Conservation (phyloP, 2,329 filamentous ascomycete genomes). For the Stachybotrys echinatus region DNA sequence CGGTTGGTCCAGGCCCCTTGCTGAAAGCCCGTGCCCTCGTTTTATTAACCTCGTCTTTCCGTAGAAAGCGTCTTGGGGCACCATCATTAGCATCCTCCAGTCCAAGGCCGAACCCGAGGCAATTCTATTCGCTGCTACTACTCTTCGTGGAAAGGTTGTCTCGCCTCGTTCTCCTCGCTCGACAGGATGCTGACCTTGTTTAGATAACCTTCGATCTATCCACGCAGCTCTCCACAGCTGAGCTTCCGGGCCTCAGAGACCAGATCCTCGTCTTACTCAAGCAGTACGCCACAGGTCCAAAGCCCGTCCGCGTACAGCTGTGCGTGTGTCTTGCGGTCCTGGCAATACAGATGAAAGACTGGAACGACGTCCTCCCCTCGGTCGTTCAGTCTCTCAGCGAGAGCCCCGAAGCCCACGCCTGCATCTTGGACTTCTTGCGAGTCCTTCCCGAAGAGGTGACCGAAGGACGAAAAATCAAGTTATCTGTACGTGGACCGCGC, state of each 20-base stretch:
- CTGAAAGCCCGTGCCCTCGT: neutral
- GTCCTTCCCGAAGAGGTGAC: constrained; percentile 98
- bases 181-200: neutral
- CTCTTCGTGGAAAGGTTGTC: constrained; percentile 92
- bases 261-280: constrained; percentile 80
- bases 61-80: constrained; percentile 85
- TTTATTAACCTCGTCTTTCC: neutral
- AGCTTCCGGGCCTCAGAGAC: constrained; percentile 72
- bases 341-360: constrained; percentile 91
- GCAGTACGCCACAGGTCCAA: constrained; percentile 74
- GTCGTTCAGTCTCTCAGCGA: constrained; percentile 75
- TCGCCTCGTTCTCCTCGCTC: neutral
- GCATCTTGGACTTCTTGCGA: constrained; percentile 91
- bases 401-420: constrained; percentile 73
- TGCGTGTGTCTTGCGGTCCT: constrained; percentile 92
- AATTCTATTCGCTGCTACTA: constrained; percentile 93
- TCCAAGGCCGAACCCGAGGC: constrained; percentile 76
- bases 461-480: constrained; percentile 97
- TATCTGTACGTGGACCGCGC: constrained; percentile 84
- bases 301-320: constrained; percentile 82
- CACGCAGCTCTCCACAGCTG: constrained; percentile 73
- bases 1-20: constrained; percentile 49
- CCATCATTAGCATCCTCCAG: constrained; percentile 81
- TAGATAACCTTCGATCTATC: constrained; percentile 94
- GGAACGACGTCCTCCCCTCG: constrained; percentile 85